Percentiles rank a stretch among this genome's conserved stretches.
These are phyloP conservation scores for Trypanosoma grayi DNA, from an alignment of 208 protist genomes.

Conservation along the genomic window DNA sequence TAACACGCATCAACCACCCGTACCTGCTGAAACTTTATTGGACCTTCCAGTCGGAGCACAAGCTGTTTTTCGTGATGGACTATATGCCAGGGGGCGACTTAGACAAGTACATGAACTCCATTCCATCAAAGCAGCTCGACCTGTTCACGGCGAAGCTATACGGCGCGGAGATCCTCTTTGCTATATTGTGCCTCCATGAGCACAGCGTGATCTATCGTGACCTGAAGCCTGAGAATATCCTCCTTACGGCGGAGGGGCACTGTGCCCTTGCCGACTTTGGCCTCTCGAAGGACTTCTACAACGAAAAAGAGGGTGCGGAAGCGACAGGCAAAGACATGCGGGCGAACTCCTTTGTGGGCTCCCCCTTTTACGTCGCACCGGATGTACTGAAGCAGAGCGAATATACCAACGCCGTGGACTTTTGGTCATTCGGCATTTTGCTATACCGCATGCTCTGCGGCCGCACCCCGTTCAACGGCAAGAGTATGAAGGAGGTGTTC, in stretches of 20 bases:
- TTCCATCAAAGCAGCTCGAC: constrained; percentile 84
- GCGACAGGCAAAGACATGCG: constrained; percentile 71
- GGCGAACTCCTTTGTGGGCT: constrained; percentile 92
- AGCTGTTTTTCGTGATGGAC: constrained; percentile 96
- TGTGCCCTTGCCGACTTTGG: constrained; percentile 91
- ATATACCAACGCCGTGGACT: constrained; percentile 97
- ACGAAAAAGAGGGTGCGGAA: constrained; percentile 76
- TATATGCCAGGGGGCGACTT: constrained; percentile 94
- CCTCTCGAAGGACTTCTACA: constrained; percentile 91
- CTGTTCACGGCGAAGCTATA: constrained; percentile 91
- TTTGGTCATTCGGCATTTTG: constrained; percentile 97
- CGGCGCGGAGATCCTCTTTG: constrained; percentile 91
- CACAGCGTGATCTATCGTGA: constrained; percentile 95
- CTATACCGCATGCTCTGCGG: constrained; percentile 97
- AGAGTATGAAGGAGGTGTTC: constrained; percentile 92
- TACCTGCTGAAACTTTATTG: constrained; percentile 94
- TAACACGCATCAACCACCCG: constrained; percentile 92
- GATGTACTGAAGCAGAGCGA: constrained; percentile 93
- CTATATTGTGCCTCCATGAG: constrained; percentile 92
- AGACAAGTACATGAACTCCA: constrained; percentile 91
- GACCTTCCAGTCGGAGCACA: constrained; percentile 96
- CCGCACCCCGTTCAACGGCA: constrained; percentile 92
- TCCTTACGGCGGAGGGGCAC: constrained; percentile 84
- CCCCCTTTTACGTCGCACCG: constrained; percentile 93
- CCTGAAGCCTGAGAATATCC: constrained; percentile 93